These are phyloP conservation scores for Dictyostelium intermedium DNA, from an alignment of 78 protist genomes.

Conservation along the genomic window DNA sequence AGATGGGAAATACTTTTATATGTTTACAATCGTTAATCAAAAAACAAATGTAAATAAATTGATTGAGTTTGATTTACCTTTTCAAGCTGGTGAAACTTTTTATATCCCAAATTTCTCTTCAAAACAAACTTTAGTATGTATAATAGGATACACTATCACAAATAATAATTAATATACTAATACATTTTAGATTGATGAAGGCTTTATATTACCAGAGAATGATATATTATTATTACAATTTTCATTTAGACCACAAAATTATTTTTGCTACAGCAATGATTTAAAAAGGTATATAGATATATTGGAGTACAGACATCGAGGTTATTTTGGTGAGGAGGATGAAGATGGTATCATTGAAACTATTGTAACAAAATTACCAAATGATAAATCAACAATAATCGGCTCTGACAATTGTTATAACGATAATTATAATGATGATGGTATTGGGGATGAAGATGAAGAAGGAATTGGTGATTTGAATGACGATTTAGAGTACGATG, in stretches of 20 bases:
- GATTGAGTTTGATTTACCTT: slow-evolving; percentile 35
- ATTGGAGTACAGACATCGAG: slow-evolving; percentile 16
- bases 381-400: neutral
- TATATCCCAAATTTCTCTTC: slow-evolving; percentile 60
- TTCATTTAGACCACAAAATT: slow-evolving; percentile 55
- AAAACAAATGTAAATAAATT: slow-evolving; percentile 57
- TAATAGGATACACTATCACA: no score
- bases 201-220: slow-evolving; percentile 39
- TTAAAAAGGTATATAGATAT: slow-evolving; percentile 45
- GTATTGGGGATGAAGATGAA: neutral
- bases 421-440: slow-evolving; percentile 43
- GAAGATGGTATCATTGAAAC: slow-evolving; percentile 3
- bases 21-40: slow-evolving; percentile 48
- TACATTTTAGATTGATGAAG: slow-evolving; percentile 44
- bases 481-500: neutral
- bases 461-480: neutral
- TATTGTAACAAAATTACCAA: neutral
- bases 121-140: slow-evolving; percentile 35
- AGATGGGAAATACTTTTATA: slow-evolving; percentile 40
- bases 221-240: slow-evolving; percentile 57
- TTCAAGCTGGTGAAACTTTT: slow-evolving; percentile 57
- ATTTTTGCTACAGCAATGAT: slow-evolving; percentile 14
- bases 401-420: neutral
- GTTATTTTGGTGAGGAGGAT: neutral
- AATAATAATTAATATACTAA: neutral